Base-by-base conservation (phyloP, 495 filamentous ascomycete genomes). In the Aspergillus incahuasiensis region DNA sequence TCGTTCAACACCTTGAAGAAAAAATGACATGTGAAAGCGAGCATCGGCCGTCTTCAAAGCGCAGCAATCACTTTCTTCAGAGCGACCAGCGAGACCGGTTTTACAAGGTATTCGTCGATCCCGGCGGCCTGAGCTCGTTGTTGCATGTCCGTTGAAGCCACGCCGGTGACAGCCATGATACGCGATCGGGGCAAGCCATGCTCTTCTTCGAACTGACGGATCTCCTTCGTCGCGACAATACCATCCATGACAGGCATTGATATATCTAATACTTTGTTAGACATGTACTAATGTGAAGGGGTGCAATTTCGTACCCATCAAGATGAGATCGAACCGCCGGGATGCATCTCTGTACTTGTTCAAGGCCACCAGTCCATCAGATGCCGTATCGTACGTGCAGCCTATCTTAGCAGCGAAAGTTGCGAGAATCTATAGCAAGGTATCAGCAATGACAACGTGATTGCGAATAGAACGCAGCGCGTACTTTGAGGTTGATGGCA, bases 351-450 rank as follows among this genome's bases (percentile, higher is more conserved):
- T 64, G 41, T 74, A 82, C 5, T 68, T 64, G 19, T 83, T 65
- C 19, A 84, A 60, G 2, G 82, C 82, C 35, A 82, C 73, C 6
- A 79, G 68, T 12, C 83, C 83, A 54, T 85, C 80, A 25, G 66
- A 62, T 0, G 82, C 83, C 5, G 74, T 77, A n/a, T 68, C 65
- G 40, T 74, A 77, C 21, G 57, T 61, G 42, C 74, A 74, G 6
- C 68, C 64, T 0, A 78, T 68, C 56, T 78, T 82, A 38, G 67
- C 67, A 54, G 81, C 67, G 52, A 78, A 63, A 3, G 63, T 65
- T n/a, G 53, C 54, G 11, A 65, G 22, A 21, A 63, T 63, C 63
- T 65, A 13, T 11, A 7, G 32, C 32, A 35, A 12, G 2, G 6
- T n/a, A 12, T 35, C 13, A 35, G 32, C 12, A 12, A 35, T 5